These are phyloP conservation scores for Bolboschoenus planiculmis DNA, from an alignment of 176 grass and related monocot species.

Conservation along the genomic window DNA sequence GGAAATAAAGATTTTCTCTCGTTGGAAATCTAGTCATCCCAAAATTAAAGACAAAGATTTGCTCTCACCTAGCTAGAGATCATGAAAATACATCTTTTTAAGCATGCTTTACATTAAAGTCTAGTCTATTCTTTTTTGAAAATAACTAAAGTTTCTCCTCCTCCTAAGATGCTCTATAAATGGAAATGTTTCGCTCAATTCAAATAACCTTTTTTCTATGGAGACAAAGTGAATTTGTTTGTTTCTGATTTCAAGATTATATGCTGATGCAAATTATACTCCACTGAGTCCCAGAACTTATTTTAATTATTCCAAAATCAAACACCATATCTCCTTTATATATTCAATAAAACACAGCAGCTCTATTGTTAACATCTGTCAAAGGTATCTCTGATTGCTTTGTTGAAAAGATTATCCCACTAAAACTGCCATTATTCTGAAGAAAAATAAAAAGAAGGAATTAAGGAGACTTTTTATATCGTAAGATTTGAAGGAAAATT, in stretches of 20 bases:
- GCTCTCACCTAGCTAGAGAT: not conserved
- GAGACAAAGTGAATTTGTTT: not conserved
- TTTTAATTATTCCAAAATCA: not conserved
- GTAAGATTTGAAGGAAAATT: not conserved
- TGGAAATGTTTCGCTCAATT: not conserved
- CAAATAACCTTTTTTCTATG: not conserved
- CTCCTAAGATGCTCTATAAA: not conserved
- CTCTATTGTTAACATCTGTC: not conserved
- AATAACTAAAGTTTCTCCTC: not conserved
- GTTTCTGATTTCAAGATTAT: not conserved
- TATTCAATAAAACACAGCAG: not conserved
- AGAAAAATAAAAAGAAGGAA: not conserved
- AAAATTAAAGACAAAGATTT: constrained; percentile 5
- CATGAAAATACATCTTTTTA: not conserved
- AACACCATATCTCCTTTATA: not conserved
- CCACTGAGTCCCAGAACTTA: not conserved
- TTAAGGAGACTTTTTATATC: not conserved
- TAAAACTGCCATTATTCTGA: not conserved
- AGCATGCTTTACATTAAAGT: constrained; percentile 4
- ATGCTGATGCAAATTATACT: not conserved
- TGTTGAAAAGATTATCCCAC: not conserved
- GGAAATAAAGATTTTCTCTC: no score
- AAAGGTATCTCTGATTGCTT: not conserved
- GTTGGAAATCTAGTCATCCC: constrained; percentile 9
- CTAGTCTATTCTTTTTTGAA: not conserved